Conservation (phyloP, 2,329 filamentous ascomycete species). For the Rosellinia necatrix region DNA sequence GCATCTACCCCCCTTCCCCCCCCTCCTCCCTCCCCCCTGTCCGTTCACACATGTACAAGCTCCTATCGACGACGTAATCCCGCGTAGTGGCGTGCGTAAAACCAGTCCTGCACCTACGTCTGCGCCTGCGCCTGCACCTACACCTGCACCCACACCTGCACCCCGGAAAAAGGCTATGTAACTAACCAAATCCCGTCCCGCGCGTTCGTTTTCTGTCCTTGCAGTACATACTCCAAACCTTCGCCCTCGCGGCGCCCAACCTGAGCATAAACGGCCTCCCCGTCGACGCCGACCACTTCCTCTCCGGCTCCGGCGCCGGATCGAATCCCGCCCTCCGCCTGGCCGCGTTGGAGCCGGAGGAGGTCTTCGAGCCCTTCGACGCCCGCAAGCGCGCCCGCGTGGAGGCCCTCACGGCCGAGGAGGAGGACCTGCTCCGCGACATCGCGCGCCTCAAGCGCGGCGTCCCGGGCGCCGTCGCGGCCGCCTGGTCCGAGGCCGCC, state of each 20-base stretch:
- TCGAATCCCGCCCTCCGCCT: background rate
- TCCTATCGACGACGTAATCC: too few species aligned
- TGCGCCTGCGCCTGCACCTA: too few species aligned
- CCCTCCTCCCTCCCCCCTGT: too few species aligned
- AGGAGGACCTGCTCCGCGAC: slow-evolving; percentile 67
- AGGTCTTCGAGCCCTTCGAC: slow-evolving; percentile 65
- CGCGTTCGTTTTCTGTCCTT: too few species aligned
- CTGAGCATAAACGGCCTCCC: slow-evolving; percentile 66
- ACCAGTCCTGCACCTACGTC: too few species aligned
- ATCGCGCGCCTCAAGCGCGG: slow-evolving; percentile 64
- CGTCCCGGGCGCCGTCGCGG: slow-evolving; percentile 53
- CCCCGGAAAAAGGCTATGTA: too few species aligned
- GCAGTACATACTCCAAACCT: slow-evolving; percentile 67
- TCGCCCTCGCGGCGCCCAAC: slow-evolving; percentile 62
- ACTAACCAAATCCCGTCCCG: too few species aligned
- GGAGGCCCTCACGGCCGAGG: slow-evolving; percentile 63
- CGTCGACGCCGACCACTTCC: slow-evolving; percentile 48
- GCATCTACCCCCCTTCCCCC: too few species aligned
- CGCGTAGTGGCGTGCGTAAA: too few species aligned
- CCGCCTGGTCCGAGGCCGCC: slow-evolving; percentile 48
- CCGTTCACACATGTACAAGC: too few species aligned
- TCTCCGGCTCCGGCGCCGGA: slow-evolving; percentile 38
- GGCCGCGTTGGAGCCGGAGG: slow-evolving; percentile 44
- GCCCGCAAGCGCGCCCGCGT: slow-evolving; percentile 61
- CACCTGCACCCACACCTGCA: too few species aligned